Base-by-base conservation (phyloP, 257 asterid genomes). In the Solanum acaule region DNA sequence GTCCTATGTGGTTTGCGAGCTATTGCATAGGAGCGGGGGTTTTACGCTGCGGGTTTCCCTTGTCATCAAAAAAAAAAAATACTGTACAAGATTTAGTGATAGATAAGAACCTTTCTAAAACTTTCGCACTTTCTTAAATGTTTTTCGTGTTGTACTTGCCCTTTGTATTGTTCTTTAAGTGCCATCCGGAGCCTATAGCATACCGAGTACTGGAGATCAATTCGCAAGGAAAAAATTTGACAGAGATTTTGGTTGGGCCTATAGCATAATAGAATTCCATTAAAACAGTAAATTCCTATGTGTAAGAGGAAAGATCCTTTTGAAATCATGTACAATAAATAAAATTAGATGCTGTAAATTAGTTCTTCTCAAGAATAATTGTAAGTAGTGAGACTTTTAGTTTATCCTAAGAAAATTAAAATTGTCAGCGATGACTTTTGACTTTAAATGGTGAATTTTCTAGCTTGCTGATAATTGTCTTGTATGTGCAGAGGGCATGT, bases 401-500 rank as follows among this genome's bases (percentile, higher is more conserved):
- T 49, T 16, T 20, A 81, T 49, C 14, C 6, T 46, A 49, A 46
- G 86, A 16, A 46, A 46, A 81, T 46, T 29, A 16, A 86, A 44
- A 38, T 63, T 40, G 87, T 67, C 13, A 2, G 7, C 2, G 37
- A 33, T 14, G 56, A 72, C 20, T 33, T 52, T 13, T 71, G 22
- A 81, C 40, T 46, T 46, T 29, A 27, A 46, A 27, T 29, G 42
- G 67, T 49, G 83, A 87, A 38, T 23, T 87, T 78, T 83, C 42
- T 83, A 16, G 49, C 18, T 46, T 34, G 40, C 29, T 81, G 40
- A 81, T 81, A 81, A 10, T 81, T n/a, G 29, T 2, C 59, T 90
- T 79, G 23, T 35, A 29, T 89, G 14, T 93, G 87, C 86, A 96
- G 99, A 92, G 87, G 98, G 99, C 77, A 92, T 90, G 92, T 95